Base-by-base conservation (phyloP, 805 yeast species). In the Teunomyces gatunensis region DNA sequence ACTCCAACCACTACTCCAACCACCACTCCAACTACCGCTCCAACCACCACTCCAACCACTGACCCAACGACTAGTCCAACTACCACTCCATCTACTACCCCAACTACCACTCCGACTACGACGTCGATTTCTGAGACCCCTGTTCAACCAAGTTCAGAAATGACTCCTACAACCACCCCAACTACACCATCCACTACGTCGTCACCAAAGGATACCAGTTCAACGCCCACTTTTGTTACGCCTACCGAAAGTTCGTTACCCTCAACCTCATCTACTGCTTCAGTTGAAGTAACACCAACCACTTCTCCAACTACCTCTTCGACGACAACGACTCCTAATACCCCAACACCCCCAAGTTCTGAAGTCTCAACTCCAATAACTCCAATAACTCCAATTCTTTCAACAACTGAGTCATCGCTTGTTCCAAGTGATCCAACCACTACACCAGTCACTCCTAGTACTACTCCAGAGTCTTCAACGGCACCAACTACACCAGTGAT, bases 401-500 rank as follows among this genome's bases (percentile, higher is more conserved):
- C 37, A 42, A 5, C 43, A 6, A 11, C 33, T 27, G 12, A n/a
- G 10, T 17, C 29, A 21, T 20, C 29, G 17, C 4, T 17, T 25
- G 20, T 36, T 20, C 17, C 28, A 12, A 42, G 44, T 42, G 44
- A 18, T 12, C 42, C 42, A 39, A 39, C 20, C 11, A 40, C 21
- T 4, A 30, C 34, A 30, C 17, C 34, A 25, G 11, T 9, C 27
- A 25, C 21, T 20, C 20, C 20, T 21, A 21, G 25, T 12, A 25
- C 12, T 12, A 4, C 21, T 6, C 15, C 39, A 6, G 20, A 5
- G n/a, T 7, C 18, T 11, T 37, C 40, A 6, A 20, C 21, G 13
- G 12, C 29, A 5, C 40, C 40, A 5, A 27, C n/a, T 4, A 5
- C 23, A 3, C 17, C 40, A 9, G n/a, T 34, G 17, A 12, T 18